Base-by-base conservation (phyloP, 768 basidiomycete genomes). In the Mycena capillaripes region DNA sequence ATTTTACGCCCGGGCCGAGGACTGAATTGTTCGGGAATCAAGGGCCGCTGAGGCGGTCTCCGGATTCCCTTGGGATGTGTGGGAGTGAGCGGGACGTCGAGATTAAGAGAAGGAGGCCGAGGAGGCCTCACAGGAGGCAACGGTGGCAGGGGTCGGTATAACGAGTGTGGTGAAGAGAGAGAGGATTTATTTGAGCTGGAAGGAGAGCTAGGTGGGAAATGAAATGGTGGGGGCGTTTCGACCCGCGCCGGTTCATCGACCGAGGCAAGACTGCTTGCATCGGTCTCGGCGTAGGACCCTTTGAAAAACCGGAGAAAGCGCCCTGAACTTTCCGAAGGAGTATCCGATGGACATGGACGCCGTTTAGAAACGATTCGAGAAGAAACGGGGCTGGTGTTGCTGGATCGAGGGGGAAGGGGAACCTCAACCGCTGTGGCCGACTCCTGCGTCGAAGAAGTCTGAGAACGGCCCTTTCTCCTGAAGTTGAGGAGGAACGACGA, bases 401-500 rank as follows among this genome's bases (percentile, higher is more conserved):
- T 56, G 36, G 72, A 66, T 17, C 68, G 68, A 53, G 63, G 52
- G 30, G 68, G 56, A 12, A 32, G 1, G 53, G 21, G 52, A 17
- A 44, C 68, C 27, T 56, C 42, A 12, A 40, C 66, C 6, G 30
- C 27, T 44, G 52, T 7, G 50, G 40, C 25, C 11, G 53, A 56
- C 38, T 36, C 70, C 32, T 44, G 60, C 56, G 62, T 27, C 23
- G 63, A 52, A 57, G 67, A 56, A 53, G 69, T 64, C 56, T 68
- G 63, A 27, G 59, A 36, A 12, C 36, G 74, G 42, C 81, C 81
- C 76, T 79, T 83, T 75, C 80, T 86, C 74, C 76, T 81, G 84
- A 84, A 86, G 16, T 81, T 82, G 58, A 83, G 83, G 62, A 87
- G 76, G 74, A 86, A 83, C 7, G 82, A 78, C 19, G 84, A 71